These are phyloP conservation scores for Rutstroemia sp. DNA, from an alignment of 2,329 filamentous ascomycete genomes.

Conservation along the genomic window DNA sequence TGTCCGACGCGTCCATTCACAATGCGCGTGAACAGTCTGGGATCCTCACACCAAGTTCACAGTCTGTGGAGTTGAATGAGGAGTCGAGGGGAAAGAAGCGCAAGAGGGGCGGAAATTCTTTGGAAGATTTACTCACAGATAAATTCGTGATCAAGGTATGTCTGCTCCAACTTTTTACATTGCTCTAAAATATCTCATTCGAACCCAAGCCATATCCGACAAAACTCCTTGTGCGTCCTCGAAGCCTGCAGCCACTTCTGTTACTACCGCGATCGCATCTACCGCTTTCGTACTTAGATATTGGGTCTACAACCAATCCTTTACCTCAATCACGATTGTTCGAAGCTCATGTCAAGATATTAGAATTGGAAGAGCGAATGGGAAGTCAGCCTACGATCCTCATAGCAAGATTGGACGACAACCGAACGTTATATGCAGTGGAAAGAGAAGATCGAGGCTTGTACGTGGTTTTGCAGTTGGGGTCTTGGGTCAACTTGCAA, in stretches of 20 bases:
- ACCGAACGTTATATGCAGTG: slow-evolving; percentile 50
- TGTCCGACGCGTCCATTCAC: slow-evolving; percentile 23
- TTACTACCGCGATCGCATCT: slow-evolving; percentile 54
- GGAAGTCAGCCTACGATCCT: slow-evolving; percentile 48
- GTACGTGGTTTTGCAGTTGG: slow-evolving; percentile 63
- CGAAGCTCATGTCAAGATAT: slow-evolving; percentile 53
- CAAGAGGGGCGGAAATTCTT: slow-evolving; percentile 28
- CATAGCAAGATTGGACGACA: slow-evolving; percentile 51
- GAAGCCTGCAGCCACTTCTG: slow-evolving; percentile 52
- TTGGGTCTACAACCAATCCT: slow-evolving; percentile 41
- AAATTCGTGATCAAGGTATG: slow-evolving; percentile 30
- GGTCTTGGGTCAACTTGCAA: slow-evolving; percentile 55
- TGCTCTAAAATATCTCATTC: slow-evolving; percentile 10
- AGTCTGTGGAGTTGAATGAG: slow-evolving; percentile 20
- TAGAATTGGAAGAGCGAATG: slow-evolving; percentile 56
- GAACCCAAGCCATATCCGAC: slow-evolving; percentile 45
- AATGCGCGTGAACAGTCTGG: slow-evolving; percentile 23
- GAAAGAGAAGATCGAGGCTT: slow-evolving; percentile 55
- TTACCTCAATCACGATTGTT: slow-evolving; percentile 49
- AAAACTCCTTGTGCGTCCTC: slow-evolving; percentile 44
- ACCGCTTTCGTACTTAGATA: slow-evolving; percentile 54
- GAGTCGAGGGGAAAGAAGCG: slow-evolving; percentile 25
- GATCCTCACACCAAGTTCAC: slow-evolving; percentile 26
- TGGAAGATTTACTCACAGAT: slow-evolving; percentile 29
- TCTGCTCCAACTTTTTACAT: background rate